phyloP scores from a whole-genome alignment of 2,329 filamentous ascomycete genomes.

The Hypoxylon sp. region DNA sequence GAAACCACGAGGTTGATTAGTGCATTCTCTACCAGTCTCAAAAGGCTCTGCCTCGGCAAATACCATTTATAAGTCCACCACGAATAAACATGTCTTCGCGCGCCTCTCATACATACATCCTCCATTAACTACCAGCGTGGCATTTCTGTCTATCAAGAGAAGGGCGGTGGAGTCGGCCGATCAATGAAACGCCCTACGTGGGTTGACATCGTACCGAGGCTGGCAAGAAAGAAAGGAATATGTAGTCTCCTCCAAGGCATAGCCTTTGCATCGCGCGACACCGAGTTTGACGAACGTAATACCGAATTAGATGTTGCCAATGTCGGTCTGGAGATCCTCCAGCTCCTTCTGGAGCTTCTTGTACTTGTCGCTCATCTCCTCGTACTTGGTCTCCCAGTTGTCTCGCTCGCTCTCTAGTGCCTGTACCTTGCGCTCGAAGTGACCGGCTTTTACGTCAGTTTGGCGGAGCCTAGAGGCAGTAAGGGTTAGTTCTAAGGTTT shows the following conservation, averaged over 20 bases:
- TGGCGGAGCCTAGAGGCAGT: conserved; percentile 81
- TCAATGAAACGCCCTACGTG: conserved; percentile 38
- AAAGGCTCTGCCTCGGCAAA: conserved; percentile 35
- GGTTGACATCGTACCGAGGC: conserved; percentile 39
- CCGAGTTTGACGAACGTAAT: conserved; percentile 31
- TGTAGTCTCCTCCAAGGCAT: conserved; percentile 32
- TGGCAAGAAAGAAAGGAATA: conserved; percentile 39
- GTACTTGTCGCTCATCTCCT: conserved; percentile 96
- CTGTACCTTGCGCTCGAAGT: conserved; percentile 99
- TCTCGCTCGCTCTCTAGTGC: conserved; percentile 92
- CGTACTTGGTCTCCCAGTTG: conserved; percentile 97
- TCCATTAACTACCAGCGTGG: conserved; percentile 30
- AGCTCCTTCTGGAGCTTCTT: conserved; percentile 79
- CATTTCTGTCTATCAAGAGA: conserved; percentile 31
- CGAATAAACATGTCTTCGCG: conserved; percentile 36
- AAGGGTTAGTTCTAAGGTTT: conserved; percentile 24
- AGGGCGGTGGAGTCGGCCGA: conserved; percentile 40
- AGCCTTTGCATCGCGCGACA: conserved; percentile 31
- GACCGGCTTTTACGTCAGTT: conserved; percentile 98
- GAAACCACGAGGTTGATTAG: conserved; percentile 45
- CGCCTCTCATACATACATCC: conserved; percentile 20
- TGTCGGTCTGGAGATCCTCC: conserved; percentile 87
- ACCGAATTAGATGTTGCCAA: conserved; percentile 84
- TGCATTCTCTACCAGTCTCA: conserved; percentile 41
- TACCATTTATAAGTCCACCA: conserved; percentile 38